These are phyloP conservation scores for Ogataea allantospora DNA, from an alignment of 805 yeast species.

Conservation along the genomic window DNA sequence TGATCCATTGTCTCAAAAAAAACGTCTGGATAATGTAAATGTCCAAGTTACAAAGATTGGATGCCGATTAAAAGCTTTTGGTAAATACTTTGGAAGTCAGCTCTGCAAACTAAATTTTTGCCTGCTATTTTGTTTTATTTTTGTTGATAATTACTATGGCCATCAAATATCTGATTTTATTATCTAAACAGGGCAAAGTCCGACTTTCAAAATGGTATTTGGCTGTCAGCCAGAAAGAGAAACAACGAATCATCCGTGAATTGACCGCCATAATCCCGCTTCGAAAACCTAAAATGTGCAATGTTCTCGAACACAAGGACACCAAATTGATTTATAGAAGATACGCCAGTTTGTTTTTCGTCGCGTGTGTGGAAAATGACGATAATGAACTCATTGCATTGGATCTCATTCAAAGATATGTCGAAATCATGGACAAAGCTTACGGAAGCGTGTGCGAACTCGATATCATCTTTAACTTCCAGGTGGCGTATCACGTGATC, in stretches of 20 bases:
- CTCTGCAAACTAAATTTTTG: constrained; percentile 5
- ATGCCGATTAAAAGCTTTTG: not conserved
- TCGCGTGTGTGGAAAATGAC: constrained; percentile 77
- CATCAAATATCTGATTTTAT: constrained; percentile 72
- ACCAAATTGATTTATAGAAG: constrained; percentile 85
- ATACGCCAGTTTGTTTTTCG: constrained; percentile 89
- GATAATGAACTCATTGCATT: constrained; percentile 86
- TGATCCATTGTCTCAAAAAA: constrained; percentile 15
- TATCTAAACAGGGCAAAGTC: constrained; percentile 94
- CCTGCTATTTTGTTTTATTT: constrained; percentile 8
- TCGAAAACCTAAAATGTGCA: constrained; percentile 93
- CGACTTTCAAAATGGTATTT: constrained; percentile 92
- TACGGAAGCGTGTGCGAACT: constrained; percentile 96
- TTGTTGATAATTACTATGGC: constrained; percentile 47
- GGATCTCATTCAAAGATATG: constrained; percentile 88
- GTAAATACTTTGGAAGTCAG: not conserved
- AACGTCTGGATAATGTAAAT: too few relatives aligned
- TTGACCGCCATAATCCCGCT: constrained; percentile 81
- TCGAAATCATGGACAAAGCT: constrained; percentile 93
- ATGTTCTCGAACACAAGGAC: constrained; percentile 82
- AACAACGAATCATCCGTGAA: constrained; percentile 78
- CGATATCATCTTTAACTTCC: constrained; percentile 94
- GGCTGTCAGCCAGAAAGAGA: constrained; percentile 80
- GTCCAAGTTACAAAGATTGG: too few relatives aligned
- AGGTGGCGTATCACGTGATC: constrained; percentile 86